Evolutionary conservation across 176 grass and related monocot genomes (phyloP).

Genomic region (Eleusine coracana): DNA sequence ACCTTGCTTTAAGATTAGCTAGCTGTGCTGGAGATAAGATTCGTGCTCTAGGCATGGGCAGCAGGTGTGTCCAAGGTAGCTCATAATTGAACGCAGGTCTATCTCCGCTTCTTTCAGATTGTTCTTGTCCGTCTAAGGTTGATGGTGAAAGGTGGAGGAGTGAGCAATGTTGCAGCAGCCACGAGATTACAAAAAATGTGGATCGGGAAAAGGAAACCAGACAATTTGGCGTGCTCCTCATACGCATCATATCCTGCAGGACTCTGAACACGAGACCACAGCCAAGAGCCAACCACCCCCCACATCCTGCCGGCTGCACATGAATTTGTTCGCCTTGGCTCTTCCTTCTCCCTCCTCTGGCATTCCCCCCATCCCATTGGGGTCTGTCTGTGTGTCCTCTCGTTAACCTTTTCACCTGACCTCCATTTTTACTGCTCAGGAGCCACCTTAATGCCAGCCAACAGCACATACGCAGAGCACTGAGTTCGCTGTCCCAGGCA

Average conservation of each 20-base stretch:
- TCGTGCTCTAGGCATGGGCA: too few relatives aligned
- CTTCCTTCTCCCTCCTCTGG: background rate
- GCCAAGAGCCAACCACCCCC: slow-evolving; percentile 17
- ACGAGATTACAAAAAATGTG: background rate
- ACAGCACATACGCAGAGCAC: slow-evolving; percentile 19
- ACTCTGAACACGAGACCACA: background rate
- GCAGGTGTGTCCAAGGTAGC: slow-evolving; percentile 15
- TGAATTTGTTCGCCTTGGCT: background rate
- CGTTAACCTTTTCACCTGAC: background rate
- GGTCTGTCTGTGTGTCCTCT: background rate
- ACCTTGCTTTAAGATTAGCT: background rate
- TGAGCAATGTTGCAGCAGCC: too few relatives aligned
- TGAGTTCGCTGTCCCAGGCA: slow-evolving; percentile 26
- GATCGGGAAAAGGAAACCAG: background rate
- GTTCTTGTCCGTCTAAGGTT: background rate
- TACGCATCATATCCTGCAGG: slow-evolving; percentile 33
- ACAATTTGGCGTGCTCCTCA: slow-evolving; percentile 46
- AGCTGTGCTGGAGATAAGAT: background rate
- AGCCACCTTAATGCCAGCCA: background rate
- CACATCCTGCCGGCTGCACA: background rate
- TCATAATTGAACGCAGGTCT: background rate
- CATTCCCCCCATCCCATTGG: background rate
- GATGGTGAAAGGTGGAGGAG: background rate
- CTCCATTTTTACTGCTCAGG: slow-evolving; percentile 13
- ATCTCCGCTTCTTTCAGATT: background rate